Evolutionary conservation across 306 rosid genomes (phyloP).

Genomic region (cucumber (Cucumis sativus)): Cucumber_9930_V3 NC_026659.2:31671501-31672000

Average conservation of each 20-base stretch:
- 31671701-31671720: slow-evolving; percentile 69
- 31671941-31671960: slow-evolving; percentile 56
- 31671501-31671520: too few relatives aligned
- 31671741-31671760: slow-evolving; percentile 39
- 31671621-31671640: too few relatives aligned
- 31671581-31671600: too few relatives aligned
- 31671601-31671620: too few relatives aligned
- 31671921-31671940: slow-evolving; percentile 35
- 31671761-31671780: slow-evolving; percentile 46
- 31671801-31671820: slow-evolving; percentile 57
- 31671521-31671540: too few relatives aligned
- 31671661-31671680: too few relatives aligned
- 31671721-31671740: slow-evolving; percentile 38
- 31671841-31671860: slow-evolving; percentile 90
- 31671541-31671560: too few relatives aligned
- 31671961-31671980: slow-evolving; percentile 76
- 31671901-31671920: slow-evolving; percentile 47
- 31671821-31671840: slow-evolving; percentile 48
- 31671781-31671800: slow-evolving; percentile 98
- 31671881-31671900: slow-evolving; percentile 74
- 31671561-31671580: too few relatives aligned
- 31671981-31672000: slow-evolving; percentile 58
- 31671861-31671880: slow-evolving; percentile 87
- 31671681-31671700: slow-evolving; percentile 38
- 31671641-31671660: neutral